These are phyloP conservation scores for Sphaerulina vaccinii DNA, from an alignment of 2,329 filamentous ascomycete genomes.

Conservation along the genomic window DNA sequence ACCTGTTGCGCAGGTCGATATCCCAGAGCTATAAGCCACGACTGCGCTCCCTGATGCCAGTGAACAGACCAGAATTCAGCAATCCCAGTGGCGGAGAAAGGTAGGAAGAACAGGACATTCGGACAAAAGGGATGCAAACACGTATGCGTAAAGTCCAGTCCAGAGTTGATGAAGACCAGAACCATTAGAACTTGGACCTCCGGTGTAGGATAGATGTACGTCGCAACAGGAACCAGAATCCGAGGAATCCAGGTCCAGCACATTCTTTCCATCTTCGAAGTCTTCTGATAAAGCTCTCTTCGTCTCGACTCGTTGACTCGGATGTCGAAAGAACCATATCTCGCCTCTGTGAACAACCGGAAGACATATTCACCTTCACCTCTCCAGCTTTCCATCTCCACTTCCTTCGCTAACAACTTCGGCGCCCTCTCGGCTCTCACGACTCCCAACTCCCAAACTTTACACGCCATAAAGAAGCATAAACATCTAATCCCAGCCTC, in stretches of 20 bases:
- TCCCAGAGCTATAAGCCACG: conserved; percentile 6
- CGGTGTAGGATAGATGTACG: conserved; percentile 5
- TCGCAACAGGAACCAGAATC: not conserved
- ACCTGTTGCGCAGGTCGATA: conserved; percentile 3
- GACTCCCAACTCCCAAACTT: conserved; percentile 6
- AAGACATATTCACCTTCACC: conserved; percentile 3
- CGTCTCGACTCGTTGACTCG: conserved; percentile 1
- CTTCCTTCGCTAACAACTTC: not conserved
- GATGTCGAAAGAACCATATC: conserved; percentile 15
- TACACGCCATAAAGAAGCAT: conserved; percentile 13
- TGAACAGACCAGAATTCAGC: conserved; percentile 9
- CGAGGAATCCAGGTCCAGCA: conserved; percentile 5
- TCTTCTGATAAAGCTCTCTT: not conserved
- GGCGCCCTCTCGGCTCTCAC: not conserved
- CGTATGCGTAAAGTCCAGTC: conserved; percentile 3
- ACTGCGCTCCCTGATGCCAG: conserved; percentile 17
- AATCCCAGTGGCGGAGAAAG: conserved; percentile 9
- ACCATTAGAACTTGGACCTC: conserved; percentile 7
- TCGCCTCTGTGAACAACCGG: conserved; percentile 1
- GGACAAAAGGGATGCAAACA: conserved; percentile 3
- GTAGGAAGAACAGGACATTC: conserved; percentile 1
- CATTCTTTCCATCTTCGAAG: not conserved
- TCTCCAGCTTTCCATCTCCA: not conserved
- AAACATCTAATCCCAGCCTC: not conserved
- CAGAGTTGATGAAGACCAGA: conserved; percentile 3